phyloP scores from a whole-genome alignment of 2,329 filamentous ascomycete species.

The Cytospora chrysosperma region DNA sequence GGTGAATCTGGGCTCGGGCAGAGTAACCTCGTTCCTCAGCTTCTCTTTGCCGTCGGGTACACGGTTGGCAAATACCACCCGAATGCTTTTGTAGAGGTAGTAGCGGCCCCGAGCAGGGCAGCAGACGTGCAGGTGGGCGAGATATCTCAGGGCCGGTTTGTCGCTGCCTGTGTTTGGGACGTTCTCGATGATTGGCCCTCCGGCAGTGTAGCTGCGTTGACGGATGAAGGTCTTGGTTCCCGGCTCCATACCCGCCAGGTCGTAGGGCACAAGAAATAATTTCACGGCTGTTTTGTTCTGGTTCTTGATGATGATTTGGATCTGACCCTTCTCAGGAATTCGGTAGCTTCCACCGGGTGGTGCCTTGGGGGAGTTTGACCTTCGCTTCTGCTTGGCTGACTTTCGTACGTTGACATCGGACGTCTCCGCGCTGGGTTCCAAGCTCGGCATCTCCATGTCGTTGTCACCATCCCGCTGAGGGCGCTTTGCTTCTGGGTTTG shows the following conservation, averaged over 20 bases:
- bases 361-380: slow-evolving; percentile 51
- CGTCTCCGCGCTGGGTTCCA: slow-evolving; percentile 6
- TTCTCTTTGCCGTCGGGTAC: slow-evolving; percentile 95
- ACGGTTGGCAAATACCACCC: slow-evolving; percentile 94
- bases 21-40: slow-evolving; percentile 82
- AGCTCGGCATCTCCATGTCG: slow-evolving; percentile 29
- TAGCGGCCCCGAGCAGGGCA: slow-evolving; percentile 79
- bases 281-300: slow-evolving; percentile 98
- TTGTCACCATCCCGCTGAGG: slow-evolving; percentile 37
- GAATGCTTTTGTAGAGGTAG: slow-evolving; percentile 87
- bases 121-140: slow-evolving; percentile 92
- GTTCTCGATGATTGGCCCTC: slow-evolving; percentile 72
- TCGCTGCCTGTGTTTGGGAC: slow-evolving; percentile 40
- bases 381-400: slow-evolving; percentile 47
- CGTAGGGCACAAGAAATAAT: slow-evolving; percentile 90
- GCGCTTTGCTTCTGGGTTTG: not conserved
- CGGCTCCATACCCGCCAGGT: slow-evolving; percentile 86
- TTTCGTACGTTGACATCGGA: slow-evolving; percentile 23
- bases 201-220: slow-evolving; percentile 88
- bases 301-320: slow-evolving; percentile 97
- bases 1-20: slow-evolving; percentile 83
- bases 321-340: slow-evolving; percentile 88
- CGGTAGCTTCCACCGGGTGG: slow-evolving; percentile 89
- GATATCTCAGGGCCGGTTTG: slow-evolving; percentile 78
- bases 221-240: slow-evolving; percentile 95